Base-by-base conservation (phyloP, 345 rosid species). In the Populus euphratica region DNA sequence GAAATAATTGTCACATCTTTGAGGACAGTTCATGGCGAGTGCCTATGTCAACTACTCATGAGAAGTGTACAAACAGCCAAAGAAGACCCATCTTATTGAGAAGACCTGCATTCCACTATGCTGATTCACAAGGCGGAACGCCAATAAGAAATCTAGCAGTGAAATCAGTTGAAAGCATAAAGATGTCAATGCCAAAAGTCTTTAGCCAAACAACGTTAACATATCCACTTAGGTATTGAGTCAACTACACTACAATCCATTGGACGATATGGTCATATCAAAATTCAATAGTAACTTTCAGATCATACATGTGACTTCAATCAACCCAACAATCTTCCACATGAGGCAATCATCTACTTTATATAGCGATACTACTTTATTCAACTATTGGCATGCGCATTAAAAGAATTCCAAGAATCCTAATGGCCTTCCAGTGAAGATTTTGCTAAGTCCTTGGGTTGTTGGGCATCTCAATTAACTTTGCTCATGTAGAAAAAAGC, bases 41-140 rank as follows among this genome's bases (percentile, higher is more conserved):
- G 31, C 44, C 54, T 47, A 9, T 31, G 54, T 38, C 65, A 76
- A 43, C 81, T 50, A 63, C 73, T 79, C 63, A 67, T 25, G 44
- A 70, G 74, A 75, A 79, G 80, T 75, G 54, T 56, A 74, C 68
- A 61, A 44, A 68, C 31, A 77, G 75, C 33, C 39, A 59, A 38
- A 16, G 67, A 43, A 72, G 61, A 23, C 78, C 63, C 49, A 29
- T 61, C 80, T 75, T 75, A 73, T 73, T 63, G 75, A 69, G 79
- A 74, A 65, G 69, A 75, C 81, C 72, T 85, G 82, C 82, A 78
- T 69, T 75, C 76, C 72, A 73, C 79, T 77, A 63, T 75, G 73
- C 81, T 6, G 75, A 73, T 76, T 82, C 77, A 82, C 29, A 82
- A 78, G 65, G 81, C 70, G 49, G 72, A 27, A 27, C 29, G 0